Percentiles rank a stretch among this genome's conserved stretches.
Conservation (phyloP, 2,329 filamentous ascomycete genomes). For the Penicillium palitans region DNA sequence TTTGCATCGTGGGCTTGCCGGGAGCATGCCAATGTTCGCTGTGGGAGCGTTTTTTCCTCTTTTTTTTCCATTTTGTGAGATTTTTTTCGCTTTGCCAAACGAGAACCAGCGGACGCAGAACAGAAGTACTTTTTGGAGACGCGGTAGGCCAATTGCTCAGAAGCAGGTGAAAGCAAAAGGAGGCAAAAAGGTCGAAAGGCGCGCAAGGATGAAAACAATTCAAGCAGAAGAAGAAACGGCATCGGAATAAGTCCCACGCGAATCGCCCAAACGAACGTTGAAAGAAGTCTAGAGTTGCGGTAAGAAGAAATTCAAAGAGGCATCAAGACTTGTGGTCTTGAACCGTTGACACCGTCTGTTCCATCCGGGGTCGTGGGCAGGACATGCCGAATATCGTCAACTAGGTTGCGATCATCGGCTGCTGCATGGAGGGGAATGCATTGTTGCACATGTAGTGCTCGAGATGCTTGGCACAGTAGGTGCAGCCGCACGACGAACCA, state of each 20-base stretch:
- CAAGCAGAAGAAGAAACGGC: conserved; percentile 28
- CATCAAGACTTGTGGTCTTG: conserved; percentile 4
- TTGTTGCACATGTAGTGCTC: conserved; percentile 51
- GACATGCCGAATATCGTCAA: conserved; percentile 12
- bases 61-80: conserved; percentile 33
- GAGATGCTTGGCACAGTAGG: conserved; percentile 51
- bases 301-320: conserved; percentile 19
- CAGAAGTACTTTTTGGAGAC: conserved; percentile 35
- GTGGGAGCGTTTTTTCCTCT: conserved; percentile 33
- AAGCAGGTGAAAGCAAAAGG: conserved; percentile 31
- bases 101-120: conserved; percentile 32
- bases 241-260: conserved; percentile 30
- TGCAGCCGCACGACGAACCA: conserved; percentile 49
- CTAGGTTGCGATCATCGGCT: conserved; percentile 48
- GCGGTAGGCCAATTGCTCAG: conserved; percentile 36
- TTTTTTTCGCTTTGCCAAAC: conserved; percentile 28
- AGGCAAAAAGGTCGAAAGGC: conserved; percentile 26
- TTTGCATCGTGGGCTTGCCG: conserved; percentile 21
- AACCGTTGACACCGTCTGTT: conserved; percentile 13
- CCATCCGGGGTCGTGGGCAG: conserved; percentile 15
- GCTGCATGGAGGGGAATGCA: conserved; percentile 47
- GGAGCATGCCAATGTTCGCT: conserved; percentile 29
- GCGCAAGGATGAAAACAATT: conserved; percentile 29
- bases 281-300: conserved; percentile 30
- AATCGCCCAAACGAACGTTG: conserved; percentile 23